Base-by-base conservation (phyloP, 345 rosid species). In the Orychophragmus violaceus region DNA sequence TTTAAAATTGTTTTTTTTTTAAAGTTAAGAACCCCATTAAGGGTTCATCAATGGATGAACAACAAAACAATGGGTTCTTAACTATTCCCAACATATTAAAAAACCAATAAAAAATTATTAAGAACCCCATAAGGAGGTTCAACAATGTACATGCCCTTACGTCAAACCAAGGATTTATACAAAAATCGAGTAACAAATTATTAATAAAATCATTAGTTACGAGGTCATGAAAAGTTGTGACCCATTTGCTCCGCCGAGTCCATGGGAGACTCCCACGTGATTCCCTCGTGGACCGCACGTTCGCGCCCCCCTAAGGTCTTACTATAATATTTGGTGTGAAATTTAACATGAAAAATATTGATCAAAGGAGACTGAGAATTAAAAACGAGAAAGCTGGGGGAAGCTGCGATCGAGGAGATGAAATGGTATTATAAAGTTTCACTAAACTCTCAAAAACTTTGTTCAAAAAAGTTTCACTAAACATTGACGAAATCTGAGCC, bases 241-340 rank as follows among this genome's bases (percentile, higher is more conserved):
- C 67, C 67, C 77, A 67, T 37, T 66, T 66, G 71, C 67, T 66
- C 53, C 56, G 77, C 78, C 72, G 68, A 72, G 65, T 63, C 69
- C 77, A 54, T 70, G 71, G 80, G 76, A 70, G 39, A 45, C 66
- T 21, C 32, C 79, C 86, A 75, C 82, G 86, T 77, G 83, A 72
- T 49, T 59, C 30, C 82, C 80, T 71, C 82, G 82, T 77, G 80
- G 71, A 68, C 69, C 75, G 76, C 82, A 77, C 76, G 83, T n/a
- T n/a, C n/a, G n/a, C n/a, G n/a, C n/a, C n/a, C n/a, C n/a, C n/a
- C n/a, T n/a, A n/a, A n/a, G n/a, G n/a, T n/a, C n/a, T n/a, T n/a
- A n/a, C n/a, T n/a, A n/a, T n/a, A n/a, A n/a, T n/a, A 9, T 28
- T 29, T 37, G 21, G 21, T 27, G 62, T 27, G 24, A 62, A 19